Percentiles rank a stretch among this genome's conserved stretches.
Evolutionary conservation across 1,284 basidiomycete species (phyloP).

Genomic region (Xanthoconium separans): DNA sequence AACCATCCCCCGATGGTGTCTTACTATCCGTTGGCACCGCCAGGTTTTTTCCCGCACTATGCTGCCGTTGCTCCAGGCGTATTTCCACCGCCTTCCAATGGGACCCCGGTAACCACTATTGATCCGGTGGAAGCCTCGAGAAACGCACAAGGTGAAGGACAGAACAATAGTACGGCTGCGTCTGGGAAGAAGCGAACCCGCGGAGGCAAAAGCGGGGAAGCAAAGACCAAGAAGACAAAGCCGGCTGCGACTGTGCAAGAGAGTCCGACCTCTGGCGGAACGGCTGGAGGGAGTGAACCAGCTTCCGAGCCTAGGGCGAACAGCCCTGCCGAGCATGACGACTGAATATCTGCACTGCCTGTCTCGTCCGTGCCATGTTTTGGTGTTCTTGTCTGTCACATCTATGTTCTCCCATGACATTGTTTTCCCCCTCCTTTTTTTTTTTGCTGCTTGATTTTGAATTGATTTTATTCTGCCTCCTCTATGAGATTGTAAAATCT

Average conservation of each 20-base stretch:
- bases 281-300: slow-evolving; percentile 28
- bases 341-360: slow-evolving; percentile 13
- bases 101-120: slow-evolving; percentile 27
- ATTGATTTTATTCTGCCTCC: slow-evolving; percentile 29
- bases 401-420: slow-evolving; percentile 8
- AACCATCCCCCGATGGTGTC: slow-evolving; percentile 43
- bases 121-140: slow-evolving; percentile 28
- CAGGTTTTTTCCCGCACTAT: slow-evolving; percentile 37
- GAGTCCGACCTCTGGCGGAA: slow-evolving; percentile 23
- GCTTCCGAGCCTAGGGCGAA: slow-evolving; percentile 22
- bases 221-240: slow-evolving; percentile 38
- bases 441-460: slow-evolving; percentile 15
- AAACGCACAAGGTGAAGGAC: slow-evolving; percentile 17
- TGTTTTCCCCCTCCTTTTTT: slow-evolving; percentile 5
- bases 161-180: slow-evolving; percentile 25
- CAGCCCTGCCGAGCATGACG: slow-evolving; percentile 25
- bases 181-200: slow-evolving; percentile 34
- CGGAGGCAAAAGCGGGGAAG: slow-evolving; percentile 30
- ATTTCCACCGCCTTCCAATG: slow-evolving; percentile 30
- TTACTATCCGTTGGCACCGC: slow-evolving; percentile 42
- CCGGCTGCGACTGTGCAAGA: slow-evolving; percentile 12
- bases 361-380: slow-evolving; percentile 5
- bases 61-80: slow-evolving; percentile 21
- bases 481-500: slow-evolving; percentile 21
- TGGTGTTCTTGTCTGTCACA: slow-evolving; percentile 13